Conservation (phyloP, 129 eudicot genomes). For the Ambrosia trifida region DNA sequence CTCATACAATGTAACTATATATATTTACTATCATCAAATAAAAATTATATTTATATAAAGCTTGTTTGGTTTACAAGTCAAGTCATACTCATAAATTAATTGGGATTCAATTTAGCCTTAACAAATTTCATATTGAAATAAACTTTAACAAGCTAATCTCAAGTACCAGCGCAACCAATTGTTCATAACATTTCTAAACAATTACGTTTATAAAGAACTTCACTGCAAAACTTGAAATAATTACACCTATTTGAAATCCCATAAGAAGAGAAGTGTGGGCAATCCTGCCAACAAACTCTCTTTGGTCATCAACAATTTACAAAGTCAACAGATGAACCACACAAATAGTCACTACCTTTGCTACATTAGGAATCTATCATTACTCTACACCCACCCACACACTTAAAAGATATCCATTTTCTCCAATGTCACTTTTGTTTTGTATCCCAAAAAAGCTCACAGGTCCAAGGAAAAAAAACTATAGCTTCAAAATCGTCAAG, state of each 20-base stretch:
- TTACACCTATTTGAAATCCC: conserved; percentile 20
- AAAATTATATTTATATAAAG: too few relatives aligned
- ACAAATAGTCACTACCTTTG: not conserved
- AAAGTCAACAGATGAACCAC: conserved; percentile 17
- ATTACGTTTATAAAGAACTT: not conserved
- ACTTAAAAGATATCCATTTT: conserved; percentile 3
- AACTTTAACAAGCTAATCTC: too few relatives aligned
- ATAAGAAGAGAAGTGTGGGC: not conserved
- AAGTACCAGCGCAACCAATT: too few relatives aligned
- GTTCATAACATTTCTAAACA: not conserved
- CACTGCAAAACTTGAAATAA: conserved; percentile 23
- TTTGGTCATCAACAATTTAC: conserved; percentile 9
- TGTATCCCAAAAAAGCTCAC: not conserved
- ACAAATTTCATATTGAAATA: too few relatives aligned
- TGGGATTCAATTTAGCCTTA: too few relatives aligned
- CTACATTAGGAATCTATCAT: conserved; percentile 13
- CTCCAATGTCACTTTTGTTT: conserved; percentile 1
- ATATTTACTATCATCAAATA: too few relatives aligned
- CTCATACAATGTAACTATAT: too few relatives aligned
- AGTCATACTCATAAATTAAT: too few relatives aligned
- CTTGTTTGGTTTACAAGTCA: too few relatives aligned
- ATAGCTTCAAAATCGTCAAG: conserved; percentile 7
- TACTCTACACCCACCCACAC: conserved; percentile 15
- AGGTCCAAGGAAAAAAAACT: not conserved
- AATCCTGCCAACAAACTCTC: not conserved